Conservation (phyloP, 495 filamentous ascomycete genomes). For the Venustampulla echinocandica region DNA sequence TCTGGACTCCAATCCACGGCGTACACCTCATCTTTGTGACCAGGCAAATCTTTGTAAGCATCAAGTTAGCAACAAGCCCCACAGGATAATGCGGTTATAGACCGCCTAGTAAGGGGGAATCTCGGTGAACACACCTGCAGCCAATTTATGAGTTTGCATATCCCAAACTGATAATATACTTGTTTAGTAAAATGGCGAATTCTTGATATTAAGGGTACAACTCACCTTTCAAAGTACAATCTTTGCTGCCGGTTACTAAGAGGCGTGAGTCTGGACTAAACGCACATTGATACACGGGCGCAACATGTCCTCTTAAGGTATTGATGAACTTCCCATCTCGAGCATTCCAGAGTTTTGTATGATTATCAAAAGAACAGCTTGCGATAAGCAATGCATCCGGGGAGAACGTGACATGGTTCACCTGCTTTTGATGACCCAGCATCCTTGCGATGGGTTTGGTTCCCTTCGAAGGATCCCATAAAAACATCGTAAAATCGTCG, state of each 20-base stretch:
- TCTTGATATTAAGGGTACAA: too few relatives aligned
- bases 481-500: slow-evolving; percentile 94
- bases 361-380: slow-evolving; percentile 84
- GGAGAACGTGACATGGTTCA: slow-evolving; percentile 93
- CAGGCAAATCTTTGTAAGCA: slow-evolving; percentile 62
- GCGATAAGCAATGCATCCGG: slow-evolving; percentile 82
- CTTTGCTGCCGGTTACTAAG: slow-evolving; percentile 77
- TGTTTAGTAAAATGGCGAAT: too few relatives aligned
- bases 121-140: slow-evolving; percentile 33
- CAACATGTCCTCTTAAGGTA: slow-evolving; percentile 86
- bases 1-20: slow-evolving; percentile 89
- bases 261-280: slow-evolving; percentile 86
- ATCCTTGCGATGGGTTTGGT: slow-evolving; percentile 82
- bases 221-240: slow-evolving; percentile 92
- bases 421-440: slow-evolving; percentile 88
- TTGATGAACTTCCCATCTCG: slow-evolving; percentile 69
- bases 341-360: slow-evolving; percentile 82
- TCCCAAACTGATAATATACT: too few relatives aligned
- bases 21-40: slow-evolving; percentile 92
- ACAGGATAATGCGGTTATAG: too few relatives aligned
- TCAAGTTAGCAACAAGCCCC: slow-evolving; percentile 1
- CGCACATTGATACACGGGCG: slow-evolving; percentile 79
- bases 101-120: too few relatives aligned
- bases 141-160: slow-evolving; percentile 71
- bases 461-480: slow-evolving; percentile 79